Evolutionary conservation across 78 protist genomes (phyloP).

Genomic region (Isochrysis galbana): DNA sequence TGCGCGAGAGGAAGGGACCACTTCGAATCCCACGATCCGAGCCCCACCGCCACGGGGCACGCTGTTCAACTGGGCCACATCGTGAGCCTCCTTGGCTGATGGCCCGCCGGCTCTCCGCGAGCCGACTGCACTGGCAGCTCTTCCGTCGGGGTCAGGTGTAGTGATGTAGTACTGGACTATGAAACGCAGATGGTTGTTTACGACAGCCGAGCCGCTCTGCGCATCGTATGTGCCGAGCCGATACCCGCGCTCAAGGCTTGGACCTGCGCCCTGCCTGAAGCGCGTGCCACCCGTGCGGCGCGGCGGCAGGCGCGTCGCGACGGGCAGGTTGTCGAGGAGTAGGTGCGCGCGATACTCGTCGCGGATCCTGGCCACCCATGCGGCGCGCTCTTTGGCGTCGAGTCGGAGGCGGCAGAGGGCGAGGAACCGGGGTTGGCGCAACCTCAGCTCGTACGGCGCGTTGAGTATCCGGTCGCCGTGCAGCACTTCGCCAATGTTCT

Average conservation of each 20-base stretch:
- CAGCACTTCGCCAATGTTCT: constrained; percentile 54
- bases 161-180: neutral
- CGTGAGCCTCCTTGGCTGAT: too few species aligned
- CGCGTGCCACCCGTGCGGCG: too few species aligned
- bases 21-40: neutral
- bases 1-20: neutral
- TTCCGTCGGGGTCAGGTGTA: neutral
- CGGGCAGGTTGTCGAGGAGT: constrained; percentile 56
- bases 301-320: neutral
- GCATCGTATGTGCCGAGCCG: constrained; percentile 2
- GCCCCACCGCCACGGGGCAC: neutral
- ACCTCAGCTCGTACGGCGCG: constrained; percentile 22
- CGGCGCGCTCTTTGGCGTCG: neutral
- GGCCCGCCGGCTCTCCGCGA: too few species aligned
- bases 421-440: neutral
- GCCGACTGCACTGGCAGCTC: too few species aligned
- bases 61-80: neutral
- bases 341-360: constrained; percentile 47
- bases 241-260: neutral
- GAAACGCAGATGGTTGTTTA: neutral
- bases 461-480: constrained; percentile 26
- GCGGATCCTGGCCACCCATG: neutral
- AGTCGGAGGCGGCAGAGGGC: neutral
- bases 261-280: neutral
- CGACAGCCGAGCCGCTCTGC: neutral